Evolutionary conservation across 495 filamentous ascomycete species (phyloP), one percentile per base, ranked within the genome.

Genomic region (Penicillium turbatum): DNA sequence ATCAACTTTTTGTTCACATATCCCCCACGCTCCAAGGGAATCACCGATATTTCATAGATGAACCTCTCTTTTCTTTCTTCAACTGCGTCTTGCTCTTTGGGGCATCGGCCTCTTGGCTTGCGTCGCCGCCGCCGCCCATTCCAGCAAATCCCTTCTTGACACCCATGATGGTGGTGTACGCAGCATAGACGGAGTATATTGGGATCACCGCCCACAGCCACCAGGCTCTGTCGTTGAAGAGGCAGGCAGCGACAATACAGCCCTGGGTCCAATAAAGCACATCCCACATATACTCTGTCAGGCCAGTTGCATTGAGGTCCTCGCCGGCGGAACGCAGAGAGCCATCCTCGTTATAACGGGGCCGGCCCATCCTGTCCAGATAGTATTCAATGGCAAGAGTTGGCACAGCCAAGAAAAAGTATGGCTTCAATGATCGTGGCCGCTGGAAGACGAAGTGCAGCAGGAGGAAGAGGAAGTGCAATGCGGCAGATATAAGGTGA

Each of bases 211-310:
- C 63, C 80, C 82, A 90, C 24, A 90, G 58, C 69, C 88, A 82
- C 89, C 89, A 93, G 11, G 79, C 86, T 68, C 83, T 80, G 64
- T 92, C 85, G 24, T 88, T 88, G 42, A 90, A 80, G 4, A 90
- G 40, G 10, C 82, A 83, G 2, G 81, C 88, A 6, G 82, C 69
- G 7, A 80, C 69, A 27, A 89, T 74, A 21, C 82, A 85, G 16
- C 77, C 82, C 85, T 88, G 90, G 0, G 89, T 92, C 72, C 93
- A 91, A 78, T 96, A 97, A 31, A 97, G 75, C 24, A 96, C 79
- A 74, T 98, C 93, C 80, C 92, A 97, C 86, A 97, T 88, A 72
- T 92, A 98, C 71, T 98, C 93, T 7, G 91, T 97, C 69, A 98
- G 73, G 0, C 93, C 93, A 24, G 86, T 82, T 0, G 90, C 89